Evolutionary conservation across 2,329 filamentous ascomycete genomes (phyloP).

Genomic region (Didymella exigua): DNA sequence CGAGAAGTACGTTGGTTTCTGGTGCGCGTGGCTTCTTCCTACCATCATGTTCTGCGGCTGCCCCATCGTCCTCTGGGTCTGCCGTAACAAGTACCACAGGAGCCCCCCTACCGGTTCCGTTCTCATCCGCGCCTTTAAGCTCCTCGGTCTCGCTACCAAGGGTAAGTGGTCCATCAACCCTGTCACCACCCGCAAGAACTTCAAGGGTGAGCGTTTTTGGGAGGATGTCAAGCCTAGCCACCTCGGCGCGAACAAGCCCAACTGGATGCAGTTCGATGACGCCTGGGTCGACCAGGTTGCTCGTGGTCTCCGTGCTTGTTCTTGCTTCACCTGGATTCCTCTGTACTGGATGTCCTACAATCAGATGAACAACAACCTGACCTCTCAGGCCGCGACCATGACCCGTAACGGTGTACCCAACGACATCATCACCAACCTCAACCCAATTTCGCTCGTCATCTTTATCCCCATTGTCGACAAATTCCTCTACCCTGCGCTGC

Average conservation of each 20-base stretch:
- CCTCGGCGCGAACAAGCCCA: slow-evolving; percentile 62
- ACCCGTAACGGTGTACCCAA: slow-evolving; percentile 59
- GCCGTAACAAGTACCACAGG: slow-evolving; percentile 66
- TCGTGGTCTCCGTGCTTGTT: slow-evolving; percentile 47
- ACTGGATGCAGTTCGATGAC: slow-evolving; percentile 83
- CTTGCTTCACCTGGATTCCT: slow-evolving; percentile 60
- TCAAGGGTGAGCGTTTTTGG: slow-evolving; percentile 67
- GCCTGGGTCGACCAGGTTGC: slow-evolving; percentile 71
- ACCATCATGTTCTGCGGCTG: slow-evolving; percentile 68
- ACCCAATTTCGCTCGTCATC: slow-evolving; percentile 60
- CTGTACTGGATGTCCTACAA: slow-evolving; percentile 57
- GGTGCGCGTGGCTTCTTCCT: slow-evolving; percentile 71
- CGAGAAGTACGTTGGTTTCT: slow-evolving; percentile 78
- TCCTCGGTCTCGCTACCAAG: slow-evolving; percentile 67
- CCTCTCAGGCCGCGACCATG: slow-evolving; percentile 62
- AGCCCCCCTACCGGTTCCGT: slow-evolving; percentile 74
- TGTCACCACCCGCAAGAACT: slow-evolving; percentile 62
- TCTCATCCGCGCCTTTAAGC: slow-evolving; percentile 67
- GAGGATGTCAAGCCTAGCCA: slow-evolving; percentile 70
- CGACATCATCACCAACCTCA: slow-evolving; percentile 61
- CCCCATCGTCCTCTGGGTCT: slow-evolving; percentile 65
- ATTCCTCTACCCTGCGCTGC: slow-evolving; percentile 58
- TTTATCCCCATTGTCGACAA: slow-evolving; percentile 61
- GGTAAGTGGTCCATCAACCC: slow-evolving; percentile 68
- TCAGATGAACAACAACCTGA: slow-evolving; percentile 62